Percentiles rank a stretch among this genome's conserved stretches.
These are phyloP conservation scores for Backusella australiensis DNA, from an alignment of 192 early-diverging fungal species.

Conservation along the genomic window DNA sequence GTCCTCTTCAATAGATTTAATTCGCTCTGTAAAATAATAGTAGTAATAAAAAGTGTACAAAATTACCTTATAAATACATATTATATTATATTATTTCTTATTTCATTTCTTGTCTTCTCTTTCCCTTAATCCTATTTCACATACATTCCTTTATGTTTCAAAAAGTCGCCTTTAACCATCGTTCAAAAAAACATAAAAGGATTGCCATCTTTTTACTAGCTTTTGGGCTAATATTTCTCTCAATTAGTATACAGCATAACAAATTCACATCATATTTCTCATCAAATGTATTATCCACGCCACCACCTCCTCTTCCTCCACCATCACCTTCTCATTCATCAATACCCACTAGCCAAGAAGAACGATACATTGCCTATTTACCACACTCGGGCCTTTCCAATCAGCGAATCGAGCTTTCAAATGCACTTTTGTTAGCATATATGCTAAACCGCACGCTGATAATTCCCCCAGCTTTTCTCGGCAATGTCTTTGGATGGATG, in stretches of 20 bases:
- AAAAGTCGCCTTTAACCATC: not conserved
- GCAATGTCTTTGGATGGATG: slow-evolving; percentile 43
- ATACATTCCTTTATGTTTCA: not conserved
- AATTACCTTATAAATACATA: not conserved
- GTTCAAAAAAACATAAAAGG: not conserved
- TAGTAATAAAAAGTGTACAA: not conserved
- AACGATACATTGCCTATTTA: slow-evolving; percentile 50
- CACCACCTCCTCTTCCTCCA: not conserved
- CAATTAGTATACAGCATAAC: not conserved
- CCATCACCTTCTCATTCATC: not conserved
- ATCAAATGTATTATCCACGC: not conserved
- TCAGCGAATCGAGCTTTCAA: slow-evolving; percentile 55
- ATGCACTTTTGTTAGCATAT: slow-evolving; percentile 49
- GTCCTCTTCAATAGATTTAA: not conserved
- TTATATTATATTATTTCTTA: not conserved
- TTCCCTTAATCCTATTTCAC: not conserved
- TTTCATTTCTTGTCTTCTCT: not conserved
- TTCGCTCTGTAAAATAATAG: not conserved
- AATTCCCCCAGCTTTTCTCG: slow-evolving; percentile 49
- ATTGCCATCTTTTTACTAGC: not conserved
- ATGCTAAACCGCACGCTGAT: slow-evolving; percentile 54
- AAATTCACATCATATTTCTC: not conserved
- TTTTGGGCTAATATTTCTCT: not conserved
- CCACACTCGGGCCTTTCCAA: slow-evolving; percentile 56
- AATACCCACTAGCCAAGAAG: slow-evolving; percentile 15